phyloP scores from a whole-genome alignment of 2,329 filamentous ascomycete genomes.

The Diplodia seriata region DNA sequence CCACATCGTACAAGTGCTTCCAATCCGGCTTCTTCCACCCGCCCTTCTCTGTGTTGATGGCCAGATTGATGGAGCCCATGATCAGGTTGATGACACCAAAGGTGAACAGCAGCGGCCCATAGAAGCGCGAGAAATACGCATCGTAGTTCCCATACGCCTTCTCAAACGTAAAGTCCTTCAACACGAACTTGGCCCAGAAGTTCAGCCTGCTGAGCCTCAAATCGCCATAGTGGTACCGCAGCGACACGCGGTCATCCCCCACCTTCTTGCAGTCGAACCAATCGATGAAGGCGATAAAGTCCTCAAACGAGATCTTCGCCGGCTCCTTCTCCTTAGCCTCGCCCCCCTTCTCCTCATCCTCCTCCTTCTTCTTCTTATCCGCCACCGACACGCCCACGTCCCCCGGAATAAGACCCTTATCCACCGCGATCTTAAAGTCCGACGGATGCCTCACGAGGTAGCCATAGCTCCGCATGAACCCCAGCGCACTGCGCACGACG shows the following conservation, averaged over 20 bases:
- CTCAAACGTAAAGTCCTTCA: constrained; percentile 12
- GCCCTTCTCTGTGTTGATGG: constrained; percentile 8
- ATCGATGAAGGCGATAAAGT: constrained; percentile 25
- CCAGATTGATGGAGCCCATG: constrained; percentile 14
- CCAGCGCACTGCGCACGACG: constrained; percentile 33
- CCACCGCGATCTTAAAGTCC: constrained; percentile 36
- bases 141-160: constrained; percentile 28
- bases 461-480: constrained; percentile 37
- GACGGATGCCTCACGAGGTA: constrained; percentile 36
- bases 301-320: constrained; percentile 1
- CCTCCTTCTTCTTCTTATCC: neutral
- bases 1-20: constrained; percentile 3
- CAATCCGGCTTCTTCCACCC: constrained; percentile 11
- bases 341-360: neutral
- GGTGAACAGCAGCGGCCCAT: constrained; percentile 17
- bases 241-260: constrained; percentile 16
- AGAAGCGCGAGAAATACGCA: constrained; percentile 26
- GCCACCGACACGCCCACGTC: neutral
- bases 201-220: constrained; percentile 34
- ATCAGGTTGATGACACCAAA: constrained; percentile 24
- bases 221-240: constrained; percentile 35
- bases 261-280: neutral
- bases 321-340: neutral
- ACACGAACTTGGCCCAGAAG: constrained; percentile 32
- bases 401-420: constrained; percentile 10